Conservation (phyloP, 306 rosid genomes). For the Herpetospermum pedunculosum region DNA sequence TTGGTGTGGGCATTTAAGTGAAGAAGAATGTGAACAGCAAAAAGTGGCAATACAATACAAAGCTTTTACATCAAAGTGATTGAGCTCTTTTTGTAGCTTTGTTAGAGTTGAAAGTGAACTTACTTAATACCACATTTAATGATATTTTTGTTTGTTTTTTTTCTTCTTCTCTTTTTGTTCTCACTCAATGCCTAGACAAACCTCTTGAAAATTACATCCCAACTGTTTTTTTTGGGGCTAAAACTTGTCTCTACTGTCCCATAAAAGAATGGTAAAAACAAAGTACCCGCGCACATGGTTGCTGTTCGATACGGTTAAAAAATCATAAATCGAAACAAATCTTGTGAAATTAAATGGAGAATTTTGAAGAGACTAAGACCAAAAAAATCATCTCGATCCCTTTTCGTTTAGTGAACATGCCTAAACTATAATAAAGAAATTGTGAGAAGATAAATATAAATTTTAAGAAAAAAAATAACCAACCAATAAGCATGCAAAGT, state of each 20-base stretch:
- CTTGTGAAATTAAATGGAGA: too few relatives aligned
- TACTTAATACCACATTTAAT: not conserved
- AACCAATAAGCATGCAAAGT: too few relatives aligned
- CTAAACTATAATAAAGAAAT: too few relatives aligned
- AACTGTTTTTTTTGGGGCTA: not conserved
- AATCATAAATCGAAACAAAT: too few relatives aligned
- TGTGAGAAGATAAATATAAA: too few relatives aligned
- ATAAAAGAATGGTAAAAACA: not conserved
- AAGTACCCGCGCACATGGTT: too few relatives aligned
- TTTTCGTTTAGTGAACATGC: too few relatives aligned
- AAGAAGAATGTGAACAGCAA: not conserved
- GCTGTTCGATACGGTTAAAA: too few relatives aligned
- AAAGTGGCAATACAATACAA: not conserved
- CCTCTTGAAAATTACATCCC: not conserved
- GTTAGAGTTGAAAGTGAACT: not conserved
- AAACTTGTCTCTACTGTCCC: not conserved
- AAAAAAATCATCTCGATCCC: too few relatives aligned
- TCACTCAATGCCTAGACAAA: not conserved
- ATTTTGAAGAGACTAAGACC: too few relatives aligned
- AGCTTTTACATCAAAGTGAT: not conserved
- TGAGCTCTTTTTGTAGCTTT: not conserved
- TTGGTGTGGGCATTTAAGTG: not conserved
- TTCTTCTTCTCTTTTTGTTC: not conserved
- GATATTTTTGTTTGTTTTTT: not conserved
- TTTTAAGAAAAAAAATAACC: too few relatives aligned